Evolutionary conservation across 768 basidiomycete genomes (phyloP), one percentile per base, ranked within the genome.

Genomic region (Hypsizygus marmoreus): DNA sequence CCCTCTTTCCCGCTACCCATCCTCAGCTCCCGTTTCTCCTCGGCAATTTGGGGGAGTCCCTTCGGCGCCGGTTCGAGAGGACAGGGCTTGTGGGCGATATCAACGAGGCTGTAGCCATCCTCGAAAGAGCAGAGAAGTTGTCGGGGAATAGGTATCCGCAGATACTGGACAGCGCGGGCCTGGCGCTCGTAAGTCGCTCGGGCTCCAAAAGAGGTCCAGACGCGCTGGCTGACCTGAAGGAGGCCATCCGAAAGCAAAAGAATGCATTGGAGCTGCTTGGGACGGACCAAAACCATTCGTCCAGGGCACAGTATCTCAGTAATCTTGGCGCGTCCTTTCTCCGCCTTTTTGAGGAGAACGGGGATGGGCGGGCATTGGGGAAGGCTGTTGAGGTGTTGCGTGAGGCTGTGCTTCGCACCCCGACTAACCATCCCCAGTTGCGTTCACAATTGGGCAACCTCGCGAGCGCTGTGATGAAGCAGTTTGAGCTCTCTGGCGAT

Each of bases 311-410:
- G 7, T 26, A 32, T 23, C 47, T 57, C n/a, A 38, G 43, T 53
- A 54, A 56, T 40, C 54, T 60, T 14, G 51, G 51, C 1, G n/a
- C 6, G 45, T 47, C 54, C 13, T 37, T 61, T 34, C 51, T 33
- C 35, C 45, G 42, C 5, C 56, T 67, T n/a, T 47, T 57, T 36
- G 34, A 60, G 17, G 57, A 58, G 4, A 60, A 56, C 54, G 62
- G 66, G 5, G 55, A 56, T n/a, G 32, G 20, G 11, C 46, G 49
- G 19, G 62, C 61, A 13, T 47, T 66, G 6, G 56, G 64, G 11
- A 39, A 56, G 6, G 55, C 66, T 30, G 55, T 70, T 24, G 47
- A 49, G 4, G 58, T 61, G 28, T 58, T 61, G 29, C 47, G 48
- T 24, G 13, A 48, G 6, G 64, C 63, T 24, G 56, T 62, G n/a